Evolutionary conservation across 2,329 filamentous ascomycete species (phyloP).

Genomic region (Colletotrichum orchidophilum): DNA sequence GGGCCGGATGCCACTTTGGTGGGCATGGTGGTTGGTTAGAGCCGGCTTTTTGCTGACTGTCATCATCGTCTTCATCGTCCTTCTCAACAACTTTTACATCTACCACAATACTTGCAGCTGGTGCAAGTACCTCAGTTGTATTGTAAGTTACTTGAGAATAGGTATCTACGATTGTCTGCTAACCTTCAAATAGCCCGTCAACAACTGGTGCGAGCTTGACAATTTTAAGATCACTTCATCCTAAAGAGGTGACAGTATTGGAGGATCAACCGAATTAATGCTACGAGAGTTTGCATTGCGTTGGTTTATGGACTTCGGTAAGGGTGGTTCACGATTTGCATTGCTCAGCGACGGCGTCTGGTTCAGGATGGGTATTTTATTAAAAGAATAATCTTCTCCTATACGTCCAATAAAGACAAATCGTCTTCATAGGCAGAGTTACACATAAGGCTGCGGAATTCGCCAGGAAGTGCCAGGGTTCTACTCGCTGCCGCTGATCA

Average conservation of each 20-base stretch:
- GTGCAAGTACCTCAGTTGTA: slow-evolving; percentile 95
- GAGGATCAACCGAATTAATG: not conserved
- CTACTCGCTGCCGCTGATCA: not conserved
- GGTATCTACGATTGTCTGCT: not conserved
- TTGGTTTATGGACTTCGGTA: slow-evolving; percentile 1
- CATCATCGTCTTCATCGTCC: slow-evolving; percentile 83
- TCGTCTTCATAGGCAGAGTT: slow-evolving; percentile 5
- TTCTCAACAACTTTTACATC: slow-evolving; percentile 92
- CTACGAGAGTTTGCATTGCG: not conserved
- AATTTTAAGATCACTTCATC: slow-evolving; percentile 34
- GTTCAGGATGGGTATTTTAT: slow-evolving; percentile 27
- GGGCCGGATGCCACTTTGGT: slow-evolving; percentile 92
- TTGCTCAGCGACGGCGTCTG: slow-evolving; percentile 39
- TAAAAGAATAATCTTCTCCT: not conserved
- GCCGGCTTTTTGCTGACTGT: slow-evolving; percentile 81
- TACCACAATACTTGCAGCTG: slow-evolving; percentile 80
- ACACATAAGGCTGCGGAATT: not conserved
- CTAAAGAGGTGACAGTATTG: not conserved
- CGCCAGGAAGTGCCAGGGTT: not conserved
- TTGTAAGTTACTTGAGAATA: slow-evolving; percentile 69
- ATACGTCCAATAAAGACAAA: not conserved
- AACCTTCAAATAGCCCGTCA: slow-evolving; percentile 62
- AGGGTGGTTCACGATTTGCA: slow-evolving; percentile 14
- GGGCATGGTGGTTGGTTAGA: slow-evolving; percentile 94
- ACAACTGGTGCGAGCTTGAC: slow-evolving; percentile 71